Evolutionary conservation across 768 basidiomycete species (phyloP).

Genomic region (Dentipellis fragilis): DNA sequence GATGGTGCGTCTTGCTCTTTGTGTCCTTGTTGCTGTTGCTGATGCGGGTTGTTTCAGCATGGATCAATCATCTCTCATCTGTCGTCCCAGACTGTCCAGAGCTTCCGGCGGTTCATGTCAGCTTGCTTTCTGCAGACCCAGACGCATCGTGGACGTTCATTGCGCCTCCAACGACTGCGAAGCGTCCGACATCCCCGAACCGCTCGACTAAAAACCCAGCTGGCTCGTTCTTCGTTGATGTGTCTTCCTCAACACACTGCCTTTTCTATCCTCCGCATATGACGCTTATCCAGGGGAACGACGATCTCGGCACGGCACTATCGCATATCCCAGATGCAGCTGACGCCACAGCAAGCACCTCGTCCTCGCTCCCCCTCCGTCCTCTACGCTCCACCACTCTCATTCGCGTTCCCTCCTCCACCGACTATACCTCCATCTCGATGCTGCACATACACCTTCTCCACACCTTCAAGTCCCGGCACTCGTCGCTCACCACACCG

Average conservation of each 20-base stretch:
- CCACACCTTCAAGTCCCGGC: constrained; percentile 32
- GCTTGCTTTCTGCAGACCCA: constrained; percentile 49
- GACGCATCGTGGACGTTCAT: constrained; percentile 53
- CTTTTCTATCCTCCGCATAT: constrained; percentile 3
- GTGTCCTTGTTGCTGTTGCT: neutral
- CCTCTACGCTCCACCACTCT: constrained; percentile 52
- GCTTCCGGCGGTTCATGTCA: constrained; percentile 47
- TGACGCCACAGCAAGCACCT: constrained; percentile 21
- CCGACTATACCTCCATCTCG: constrained; percentile 30
- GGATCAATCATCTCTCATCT: constrained; percentile 44
- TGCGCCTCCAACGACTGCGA: constrained; percentile 18
- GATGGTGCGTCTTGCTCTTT: constrained; percentile 39
- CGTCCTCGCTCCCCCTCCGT: constrained; percentile 26
- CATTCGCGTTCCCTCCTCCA: constrained; percentile 40
- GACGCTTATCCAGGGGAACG: neutral
- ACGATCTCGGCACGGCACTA: neutral
- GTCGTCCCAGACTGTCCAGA: constrained; percentile 28
- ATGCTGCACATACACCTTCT: constrained; percentile 60
- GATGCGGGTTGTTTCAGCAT: constrained; percentile 38
- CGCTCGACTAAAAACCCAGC: constrained; percentile 22
- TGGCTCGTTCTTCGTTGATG: constrained; percentile 31
- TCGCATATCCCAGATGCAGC: constrained; percentile 25
- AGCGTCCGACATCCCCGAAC: constrained; percentile 18
- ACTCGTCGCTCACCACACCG: constrained; percentile 26
- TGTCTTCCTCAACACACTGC: constrained; percentile 21